Conservation (phyloP, 2,329 filamentous ascomycete species). For the Mollisia scopiformis region DNA sequence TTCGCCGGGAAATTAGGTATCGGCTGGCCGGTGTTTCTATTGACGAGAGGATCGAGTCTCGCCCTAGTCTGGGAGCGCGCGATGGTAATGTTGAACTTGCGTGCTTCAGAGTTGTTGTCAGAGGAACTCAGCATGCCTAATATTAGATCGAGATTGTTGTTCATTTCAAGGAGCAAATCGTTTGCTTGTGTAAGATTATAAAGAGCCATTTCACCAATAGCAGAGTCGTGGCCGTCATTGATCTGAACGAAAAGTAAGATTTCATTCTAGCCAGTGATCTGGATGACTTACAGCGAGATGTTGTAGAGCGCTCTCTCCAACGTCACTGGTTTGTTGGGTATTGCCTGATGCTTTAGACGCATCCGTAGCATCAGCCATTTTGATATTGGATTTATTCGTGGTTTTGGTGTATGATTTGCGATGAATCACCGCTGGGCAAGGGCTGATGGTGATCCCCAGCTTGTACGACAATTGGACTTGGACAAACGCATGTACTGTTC, state of each 20-base stretch:
- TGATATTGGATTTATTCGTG: not conserved
- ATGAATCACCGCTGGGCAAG: too few species aligned
- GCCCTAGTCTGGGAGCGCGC: too few species aligned
- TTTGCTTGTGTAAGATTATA: too few species aligned
- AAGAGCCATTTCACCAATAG: slow-evolving; percentile 10
- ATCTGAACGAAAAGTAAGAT: not conserved
- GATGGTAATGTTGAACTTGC: too few species aligned
- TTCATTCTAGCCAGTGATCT: not conserved
- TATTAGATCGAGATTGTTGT: too few species aligned
- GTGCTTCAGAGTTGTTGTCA: too few species aligned
- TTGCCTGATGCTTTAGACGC: not conserved
- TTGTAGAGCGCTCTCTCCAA: slow-evolving; percentile 7
- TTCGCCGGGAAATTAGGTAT: too few species aligned
- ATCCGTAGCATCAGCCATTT: not conserved
- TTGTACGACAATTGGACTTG: not conserved
- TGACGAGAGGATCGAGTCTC: too few species aligned
- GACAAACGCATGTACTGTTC: too few species aligned
- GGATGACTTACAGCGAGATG: not conserved
- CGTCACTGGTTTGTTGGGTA: not conserved
- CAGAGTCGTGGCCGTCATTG: slow-evolving; percentile 10
- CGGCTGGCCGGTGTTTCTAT: too few species aligned
- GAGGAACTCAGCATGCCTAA: too few species aligned
- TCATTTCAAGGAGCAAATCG: too few species aligned
- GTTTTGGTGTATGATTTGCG: not conserved
- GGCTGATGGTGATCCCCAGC: not conserved